Percentiles rank a stretch among this genome's conserved stretches.
phyloP scores from a whole-genome alignment of 108 stramenopile species.

The Cyclostephanos invisitatus region DNA sequence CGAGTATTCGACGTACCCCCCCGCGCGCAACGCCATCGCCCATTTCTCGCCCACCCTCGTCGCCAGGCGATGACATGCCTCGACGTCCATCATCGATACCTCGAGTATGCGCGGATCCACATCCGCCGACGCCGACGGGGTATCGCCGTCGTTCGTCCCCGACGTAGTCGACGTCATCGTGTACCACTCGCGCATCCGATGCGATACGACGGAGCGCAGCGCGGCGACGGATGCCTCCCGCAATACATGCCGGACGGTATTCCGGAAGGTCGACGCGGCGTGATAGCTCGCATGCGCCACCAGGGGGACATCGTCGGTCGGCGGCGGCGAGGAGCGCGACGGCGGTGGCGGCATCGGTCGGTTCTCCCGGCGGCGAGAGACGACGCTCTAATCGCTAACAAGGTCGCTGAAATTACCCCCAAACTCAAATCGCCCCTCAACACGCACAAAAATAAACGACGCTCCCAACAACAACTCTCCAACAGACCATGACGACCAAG shows the following conservation, averaged over 20 bases:
- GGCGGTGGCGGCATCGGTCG: too few species aligned
- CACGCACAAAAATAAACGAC: too few species aligned
- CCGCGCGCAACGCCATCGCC: constrained; percentile 12
- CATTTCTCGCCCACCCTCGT: constrained; percentile 23
- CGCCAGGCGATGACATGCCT: constrained; percentile 20
- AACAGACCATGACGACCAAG: neutral
- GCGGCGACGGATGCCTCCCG: constrained; percentile 3
- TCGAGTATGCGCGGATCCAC: neutral
- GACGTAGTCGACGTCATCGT: neutral
- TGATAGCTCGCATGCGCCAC: constrained; percentile 2
- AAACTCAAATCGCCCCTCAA: too few species aligned
- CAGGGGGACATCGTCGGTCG: neutral
- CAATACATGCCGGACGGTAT: constrained; percentile 15
- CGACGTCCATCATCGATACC: constrained; percentile 18
- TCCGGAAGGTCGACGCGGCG: constrained; percentile 7
- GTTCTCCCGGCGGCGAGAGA: too few species aligned
- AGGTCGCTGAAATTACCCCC: too few species aligned
- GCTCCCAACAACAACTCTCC: too few species aligned
- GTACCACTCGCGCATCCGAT: constrained; percentile 5
- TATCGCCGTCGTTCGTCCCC: neutral
- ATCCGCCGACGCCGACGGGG: constrained; percentile 1
- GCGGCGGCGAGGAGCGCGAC: neutral
- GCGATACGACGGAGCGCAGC: constrained; percentile 6
- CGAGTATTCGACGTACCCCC: constrained; percentile 27
- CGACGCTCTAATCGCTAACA: too few species aligned